Base-by-base conservation (phyloP, 495 filamentous ascomycete genomes). In the Xylaria telfairii region DNA sequence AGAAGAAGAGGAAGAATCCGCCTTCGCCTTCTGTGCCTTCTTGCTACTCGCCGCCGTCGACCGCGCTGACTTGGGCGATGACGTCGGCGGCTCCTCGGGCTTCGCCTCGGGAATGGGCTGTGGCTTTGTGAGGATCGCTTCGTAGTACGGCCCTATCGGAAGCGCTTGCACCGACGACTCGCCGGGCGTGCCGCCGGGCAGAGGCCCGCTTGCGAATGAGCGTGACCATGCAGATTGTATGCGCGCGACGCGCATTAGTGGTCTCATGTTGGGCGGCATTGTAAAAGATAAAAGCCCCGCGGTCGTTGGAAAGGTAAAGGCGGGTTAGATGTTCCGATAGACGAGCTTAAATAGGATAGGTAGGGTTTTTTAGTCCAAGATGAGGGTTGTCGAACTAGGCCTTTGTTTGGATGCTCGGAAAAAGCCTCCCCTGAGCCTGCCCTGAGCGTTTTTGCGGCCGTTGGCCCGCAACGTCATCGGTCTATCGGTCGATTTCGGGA, bases 41-140 rank as follows among this genome's bases (percentile, higher is more conserved):
- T 73, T 75, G 53, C n/a, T n/a, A n/a, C n/a, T n/a, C n/a, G n/a
- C n/a, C n/a, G 69, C 76, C 5, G 74, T 64, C 62, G 69, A 60
- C 13, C 47, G 72, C 56, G 69, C 78, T 24, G 73, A 76, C 71
- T 76, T 78, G 46, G 83, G 77, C 7, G 83, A 80, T 12, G 82
- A 78, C 5, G 74, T 73, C 12, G 84, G 79, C 9, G 77, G 77
- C 4, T 80, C 79, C 61, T 81, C 73, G n/a, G 83, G 77, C 60
- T 81, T 79, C 21, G 71, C 65, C 53, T 78, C 64, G 37, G 80
- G 80, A 71, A 65, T 32, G 59, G 66, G 51, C 76, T 68, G 12
- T 0, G 81, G 81, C 21, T 80, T 72, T 2, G 74, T 72, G 41
- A 83, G 77, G 30, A 87, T 79, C 57, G 80, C 74, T 65, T 81